Evolutionary conservation across 495 filamentous ascomycete genomes (phyloP), one percentile per base, ranked within the genome.

Genomic region (Hypoxylon subgilvum): DNA sequence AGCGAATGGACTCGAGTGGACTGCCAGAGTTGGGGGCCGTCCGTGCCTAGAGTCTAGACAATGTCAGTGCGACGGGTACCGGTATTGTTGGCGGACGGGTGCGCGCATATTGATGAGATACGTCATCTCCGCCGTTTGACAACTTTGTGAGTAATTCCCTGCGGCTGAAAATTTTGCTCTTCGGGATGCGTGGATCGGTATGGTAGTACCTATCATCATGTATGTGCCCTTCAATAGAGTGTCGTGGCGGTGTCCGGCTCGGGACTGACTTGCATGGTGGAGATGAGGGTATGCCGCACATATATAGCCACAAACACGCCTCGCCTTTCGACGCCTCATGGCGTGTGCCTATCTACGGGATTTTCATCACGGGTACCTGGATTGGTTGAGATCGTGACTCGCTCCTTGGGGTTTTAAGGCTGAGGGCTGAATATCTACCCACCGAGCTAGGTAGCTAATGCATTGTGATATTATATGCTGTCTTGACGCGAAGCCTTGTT

Each of bases 91-190:
- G 25, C 9, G 13, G 39, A 16, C 56, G 56, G 56, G n/a, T 47
- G n/a, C 27, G 13, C 13, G 36, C 56, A 52, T 59, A 40, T 52
- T 22, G 57, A 61, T 34, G 19, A 23, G 31, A 22, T 56, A 47
- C 35, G 46, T 57, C 36, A 47, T 48, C 22, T 40, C 17, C 12
- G 19, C 38, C 41, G 43, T 50, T 62, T 46, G 31, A 31, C 35
- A 23, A n/a, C n/a, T 13, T n/a, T 36, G 7, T n/a, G 21, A 3
- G 23, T 32, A 34, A 18, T 32, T 40, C 35, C 35, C n/a, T 48
- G 48, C 48, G 60, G 52, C 52, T 53, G 60, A 52, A 49, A 32
- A 40, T 51, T 18, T 53, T 8, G 8, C 8, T 27, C 23, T 27
- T 27, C 23, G 23, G 23, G 8, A 27, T n/a, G n/a, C n/a, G n/a